A percentile compares a stretch with the other conserved stretches of the same genome.
phyloP scores from a whole-genome alignment of 495 filamentous ascomycete species.

The Podospora didyma region DNA sequence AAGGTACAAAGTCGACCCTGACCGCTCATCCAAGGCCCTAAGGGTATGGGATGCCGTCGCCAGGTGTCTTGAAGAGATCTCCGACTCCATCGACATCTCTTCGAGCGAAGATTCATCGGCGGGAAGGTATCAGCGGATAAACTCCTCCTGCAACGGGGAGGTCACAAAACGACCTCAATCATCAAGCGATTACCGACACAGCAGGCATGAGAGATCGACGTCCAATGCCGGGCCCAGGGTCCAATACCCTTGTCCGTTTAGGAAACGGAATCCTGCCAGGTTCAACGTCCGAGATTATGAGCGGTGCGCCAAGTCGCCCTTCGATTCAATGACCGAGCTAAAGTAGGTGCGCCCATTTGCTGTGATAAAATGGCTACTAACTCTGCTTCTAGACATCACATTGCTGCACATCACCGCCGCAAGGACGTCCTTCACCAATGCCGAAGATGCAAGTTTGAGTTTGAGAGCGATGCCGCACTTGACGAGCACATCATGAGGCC shows the following conservation, averaged over 20 bases:
- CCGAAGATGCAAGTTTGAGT: conserved; percentile 17
- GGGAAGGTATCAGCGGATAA: not conserved
- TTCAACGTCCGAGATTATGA: conserved; percentile 35
- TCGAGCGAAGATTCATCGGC: not conserved
- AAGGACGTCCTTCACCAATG: conserved; percentile 11
- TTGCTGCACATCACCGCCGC: conserved; percentile 12
- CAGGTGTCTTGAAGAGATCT: conserved; percentile 6
- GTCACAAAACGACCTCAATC: not conserved
- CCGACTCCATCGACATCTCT: not conserved
- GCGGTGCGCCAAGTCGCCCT: conserved; percentile 24
- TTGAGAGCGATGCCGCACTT: conserved; percentile 7
- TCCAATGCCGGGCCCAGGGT: not conserved
- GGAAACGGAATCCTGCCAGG: conserved; percentile 33
- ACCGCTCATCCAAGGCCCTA: not conserved
- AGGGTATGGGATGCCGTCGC: conserved; percentile 6
- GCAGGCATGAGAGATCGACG: not conserved
- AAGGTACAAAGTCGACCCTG: not conserved
- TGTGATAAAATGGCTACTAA: not conserved
- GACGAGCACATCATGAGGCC: conserved; percentile 19
- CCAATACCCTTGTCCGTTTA: conserved; percentile 30
- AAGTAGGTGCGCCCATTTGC: conserved; percentile 11
- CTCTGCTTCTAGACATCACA: conserved; percentile 14
- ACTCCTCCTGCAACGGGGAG: too few species aligned
- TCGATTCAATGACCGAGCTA: conserved; percentile 14
- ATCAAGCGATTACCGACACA: not conserved